Evolutionary conservation across 495 filamentous ascomycete genomes (phyloP), one percentile per base, ranked within the genome.

Genomic region (Penicillium lividum): DNA sequence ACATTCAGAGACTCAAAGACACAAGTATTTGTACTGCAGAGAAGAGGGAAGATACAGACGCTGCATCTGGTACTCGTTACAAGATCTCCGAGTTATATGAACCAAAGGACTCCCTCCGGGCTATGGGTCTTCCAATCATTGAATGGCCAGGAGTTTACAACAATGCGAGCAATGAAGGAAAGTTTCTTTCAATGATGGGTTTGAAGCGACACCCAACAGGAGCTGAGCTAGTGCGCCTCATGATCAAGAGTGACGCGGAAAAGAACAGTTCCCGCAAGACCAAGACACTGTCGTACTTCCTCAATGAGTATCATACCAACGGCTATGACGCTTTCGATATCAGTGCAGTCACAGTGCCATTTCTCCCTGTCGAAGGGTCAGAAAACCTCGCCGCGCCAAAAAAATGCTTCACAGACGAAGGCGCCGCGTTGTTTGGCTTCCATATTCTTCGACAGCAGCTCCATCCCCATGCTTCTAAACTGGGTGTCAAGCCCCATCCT

Each of bases 1-100:
- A 99, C 70, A 82, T 97, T 53, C 86, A 84, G 59, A 87, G 88
- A 59, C 82, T 99, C 30, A 89, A 80, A 36, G 80, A 82, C 31
- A 89, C 89, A 2, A 84, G 83, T 25, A 89, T 97, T 29, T 96
- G 92, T 60, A 89, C 88, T 42, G 88, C 91, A 3, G 93, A 97
- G 75, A 79, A 78, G 38, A 43, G 31, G 18, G 64, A 48, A 15
- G 59, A 59, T 51, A 22, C 62, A 0, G 58, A 68, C 10, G 30
- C 31, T 16, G n/a, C 48, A 6, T 79, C 80, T 5, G 70, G 47
- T 73, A 80, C 81, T 58, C 77, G 89, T 15, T 95, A 92, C 75
- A 89, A 84, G 65, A 84, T 96, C 3, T 89, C 85, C 10, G 90
- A 97, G 49, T 81, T 98, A 0, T 96, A 89, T 66, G 90, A 93